phyloP scores from a whole-genome alignment of 805 yeast genomes.

The Candida peoriensis region DNA sequence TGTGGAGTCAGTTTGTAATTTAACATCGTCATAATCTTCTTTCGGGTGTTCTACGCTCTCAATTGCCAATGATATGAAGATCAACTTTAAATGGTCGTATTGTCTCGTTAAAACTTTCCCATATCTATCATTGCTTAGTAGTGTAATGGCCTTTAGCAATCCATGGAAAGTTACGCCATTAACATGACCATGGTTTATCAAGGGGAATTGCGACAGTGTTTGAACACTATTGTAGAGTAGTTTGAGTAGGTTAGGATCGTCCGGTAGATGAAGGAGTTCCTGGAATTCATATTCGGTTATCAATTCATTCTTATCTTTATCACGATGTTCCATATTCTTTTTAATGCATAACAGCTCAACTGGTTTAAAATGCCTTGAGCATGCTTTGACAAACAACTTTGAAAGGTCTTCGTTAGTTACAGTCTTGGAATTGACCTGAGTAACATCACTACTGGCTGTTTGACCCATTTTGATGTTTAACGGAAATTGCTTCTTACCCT shows the following conservation, averaged over 20 bases:
- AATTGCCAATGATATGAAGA: slow-evolving; percentile 43
- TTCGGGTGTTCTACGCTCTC: slow-evolving; percentile 1
- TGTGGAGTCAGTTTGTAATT: slow-evolving; percentile 6
- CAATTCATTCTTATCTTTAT: slow-evolving; percentile 18
- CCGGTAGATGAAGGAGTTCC: slow-evolving; percentile 33
- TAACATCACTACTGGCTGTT: slow-evolving; percentile 11
- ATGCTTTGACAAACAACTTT: slow-evolving; percentile 25
- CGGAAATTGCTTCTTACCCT: too few species aligned
- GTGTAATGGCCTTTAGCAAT: slow-evolving; percentile 37
- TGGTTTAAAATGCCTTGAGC: slow-evolving; percentile 28
- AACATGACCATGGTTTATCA: slow-evolving; percentile 29
- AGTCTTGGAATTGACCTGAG: slow-evolving; percentile 1
- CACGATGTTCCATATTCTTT: slow-evolving; percentile 17
- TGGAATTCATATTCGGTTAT: slow-evolving; percentile 26
- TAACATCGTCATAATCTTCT: background rate
- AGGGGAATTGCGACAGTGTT: slow-evolving; percentile 46
- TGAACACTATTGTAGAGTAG: slow-evolving; percentile 36
- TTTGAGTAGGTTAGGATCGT: slow-evolving; percentile 24
- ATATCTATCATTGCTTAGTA: slow-evolving; percentile 41
- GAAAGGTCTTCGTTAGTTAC: slow-evolving; percentile 21
- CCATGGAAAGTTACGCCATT: slow-evolving; percentile 33
- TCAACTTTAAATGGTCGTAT: slow-evolving; percentile 37
- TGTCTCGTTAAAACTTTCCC: slow-evolving; percentile 29
- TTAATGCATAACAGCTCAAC: slow-evolving; percentile 30
- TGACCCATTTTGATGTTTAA: slow-evolving; percentile 26